A percentile compares a stretch with the other conserved stretches of the same genome.
Evolutionary conservation across 192 early-diverging fungal species (phyloP).

Genomic region (Coemansia sp.): DNA sequence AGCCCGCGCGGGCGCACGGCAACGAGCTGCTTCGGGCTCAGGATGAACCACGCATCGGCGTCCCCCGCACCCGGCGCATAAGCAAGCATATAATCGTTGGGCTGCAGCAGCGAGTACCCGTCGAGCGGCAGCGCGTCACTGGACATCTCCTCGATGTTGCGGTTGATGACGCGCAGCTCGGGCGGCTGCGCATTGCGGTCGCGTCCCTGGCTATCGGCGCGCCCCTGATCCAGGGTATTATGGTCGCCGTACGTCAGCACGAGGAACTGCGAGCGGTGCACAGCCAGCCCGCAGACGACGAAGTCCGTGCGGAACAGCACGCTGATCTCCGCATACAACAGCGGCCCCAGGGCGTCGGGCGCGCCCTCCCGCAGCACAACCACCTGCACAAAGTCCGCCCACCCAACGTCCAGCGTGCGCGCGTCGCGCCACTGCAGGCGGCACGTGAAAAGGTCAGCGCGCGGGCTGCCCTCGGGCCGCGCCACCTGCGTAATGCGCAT

Average conservation of each 20-base stretch:
- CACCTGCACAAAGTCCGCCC: constrained; percentile 92
- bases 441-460: constrained; percentile 82
- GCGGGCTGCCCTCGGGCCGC: constrained; percentile 72
- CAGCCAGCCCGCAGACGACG: constrained; percentile 85
- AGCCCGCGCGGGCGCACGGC: constrained; percentile 84
- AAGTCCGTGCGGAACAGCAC: constrained; percentile 57
- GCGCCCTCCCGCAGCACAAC: constrained; percentile 65
- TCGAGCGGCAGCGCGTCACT: constrained; percentile 85
- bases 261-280: constrained; percentile 47
- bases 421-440: constrained; percentile 85
- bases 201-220: constrained; percentile 13
- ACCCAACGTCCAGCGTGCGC: constrained; percentile 81
- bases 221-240: constrained; percentile 4
- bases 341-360: constrained; percentile 11
- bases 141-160: constrained; percentile 79
- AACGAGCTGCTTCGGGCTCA: constrained; percentile 94
- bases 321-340: constrained; percentile 57
- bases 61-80: constrained; percentile 17
- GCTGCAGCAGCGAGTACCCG: constrained; percentile 84
- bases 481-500: constrained; percentile 84
- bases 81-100: constrained; percentile 93
- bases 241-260: constrained; percentile 51
- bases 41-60: constrained; percentile 87
- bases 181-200: constrained; percentile 65
- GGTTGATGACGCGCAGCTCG: constrained; percentile 87